These are phyloP conservation scores for Casuarina glauca DNA, from an alignment of 306 rosid species.

Conservation along the genomic window DNA sequence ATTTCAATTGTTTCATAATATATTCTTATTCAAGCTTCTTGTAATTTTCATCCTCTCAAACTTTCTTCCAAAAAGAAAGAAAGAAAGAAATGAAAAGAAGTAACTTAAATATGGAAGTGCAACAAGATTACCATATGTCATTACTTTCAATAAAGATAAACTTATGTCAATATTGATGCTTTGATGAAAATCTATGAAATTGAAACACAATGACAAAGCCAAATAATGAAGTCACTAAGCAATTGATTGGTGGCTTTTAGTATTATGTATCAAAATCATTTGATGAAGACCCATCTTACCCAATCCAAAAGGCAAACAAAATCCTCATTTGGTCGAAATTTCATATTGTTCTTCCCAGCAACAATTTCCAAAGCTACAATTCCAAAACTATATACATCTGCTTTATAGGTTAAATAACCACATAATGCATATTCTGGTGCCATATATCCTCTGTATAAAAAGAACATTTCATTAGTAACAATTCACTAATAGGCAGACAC, in stretches of 20 bases:
- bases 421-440: slow-evolving; percentile 79
- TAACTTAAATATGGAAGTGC: too few species aligned
- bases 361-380: slow-evolving; percentile 56
- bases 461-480: background rate
- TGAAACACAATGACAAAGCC: background rate
- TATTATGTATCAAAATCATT: background rate
- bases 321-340: slow-evolving; percentile 41
- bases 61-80: too few species aligned
- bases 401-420: slow-evolving; percentile 58
- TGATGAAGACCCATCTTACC: slow-evolving; percentile 35
- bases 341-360: slow-evolving; percentile 49
- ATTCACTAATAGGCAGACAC: too few species aligned
- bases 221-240: background rate
- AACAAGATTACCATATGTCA: too few species aligned
- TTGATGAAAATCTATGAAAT: background rate
- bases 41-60: too few species aligned
- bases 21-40: too few species aligned
- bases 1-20: too few species aligned
- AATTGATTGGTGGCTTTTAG: background rate
- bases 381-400: slow-evolving; percentile 67
- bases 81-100: background rate
- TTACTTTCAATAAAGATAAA: background rate
- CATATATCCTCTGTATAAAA: slow-evolving; percentile 63
- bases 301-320: slow-evolving; percentile 61
- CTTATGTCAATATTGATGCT: background rate